Evolutionary conservation across 306 rosid genomes (phyloP).

Genomic region (Corylus heterophylla): DNA sequence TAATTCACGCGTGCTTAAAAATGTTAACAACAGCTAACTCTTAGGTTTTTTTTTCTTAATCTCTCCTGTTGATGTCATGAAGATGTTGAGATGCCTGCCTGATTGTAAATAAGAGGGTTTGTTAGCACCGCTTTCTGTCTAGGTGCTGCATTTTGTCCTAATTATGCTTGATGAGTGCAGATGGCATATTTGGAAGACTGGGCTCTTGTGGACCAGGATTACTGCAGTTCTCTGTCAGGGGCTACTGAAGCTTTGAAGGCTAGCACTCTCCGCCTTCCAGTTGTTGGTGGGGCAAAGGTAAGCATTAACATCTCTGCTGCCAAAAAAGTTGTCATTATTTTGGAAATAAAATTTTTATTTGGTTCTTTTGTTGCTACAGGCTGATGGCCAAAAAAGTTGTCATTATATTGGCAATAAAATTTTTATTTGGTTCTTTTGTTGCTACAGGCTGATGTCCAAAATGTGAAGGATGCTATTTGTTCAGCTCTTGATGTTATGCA

Average conservation of each 20-base stretch:
- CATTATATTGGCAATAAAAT: neutral
- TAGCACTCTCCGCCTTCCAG: conserved; percentile 96
- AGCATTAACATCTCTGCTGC: neutral
- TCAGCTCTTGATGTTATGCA: conserved; percentile 96
- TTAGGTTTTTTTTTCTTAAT: neutral
- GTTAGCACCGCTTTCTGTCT: conserved; percentile 12
- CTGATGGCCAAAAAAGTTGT: conserved; percentile 49
- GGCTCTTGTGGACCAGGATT: conserved; percentile 71
- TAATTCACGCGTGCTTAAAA: neutral
- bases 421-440: conserved; percentile 14
- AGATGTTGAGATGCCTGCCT: conserved; percentile 15
- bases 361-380: conserved; percentile 32
- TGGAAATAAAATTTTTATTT: no score
- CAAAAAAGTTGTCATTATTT: neutral
- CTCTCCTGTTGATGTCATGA: neutral
- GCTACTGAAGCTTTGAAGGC: conserved; percentile 84
- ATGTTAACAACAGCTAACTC: neutral
- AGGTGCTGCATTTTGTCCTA: conserved; percentile 19
- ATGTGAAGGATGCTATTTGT: conserved; percentile 79
- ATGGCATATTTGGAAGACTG: conserved; percentile 75
- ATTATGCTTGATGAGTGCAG: conserved; percentile 46
- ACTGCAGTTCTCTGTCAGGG: conserved; percentile 77
- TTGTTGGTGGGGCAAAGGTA: conserved; percentile 88
- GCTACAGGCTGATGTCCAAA: conserved; percentile 69
- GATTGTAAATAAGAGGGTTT: conserved; percentile 11